Percentiles rank a stretch among this genome's conserved stretches.
Evolutionary conservation across 495 filamentous ascomycete genomes (phyloP).

Genomic region (Beverwykella pulmonaria): DNA sequence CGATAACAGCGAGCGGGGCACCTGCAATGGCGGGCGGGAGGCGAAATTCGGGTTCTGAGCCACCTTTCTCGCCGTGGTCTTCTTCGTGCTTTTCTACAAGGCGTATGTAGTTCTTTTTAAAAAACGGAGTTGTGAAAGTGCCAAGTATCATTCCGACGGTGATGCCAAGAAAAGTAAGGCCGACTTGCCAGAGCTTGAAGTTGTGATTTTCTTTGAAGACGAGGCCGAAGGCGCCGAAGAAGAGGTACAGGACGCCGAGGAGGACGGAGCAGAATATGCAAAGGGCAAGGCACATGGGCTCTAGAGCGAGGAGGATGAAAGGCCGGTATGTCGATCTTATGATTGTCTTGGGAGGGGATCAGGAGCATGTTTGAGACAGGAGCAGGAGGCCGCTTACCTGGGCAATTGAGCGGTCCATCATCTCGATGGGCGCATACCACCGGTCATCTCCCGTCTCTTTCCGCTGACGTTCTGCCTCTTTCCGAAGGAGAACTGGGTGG

Average conservation of each 20-base stretch:
- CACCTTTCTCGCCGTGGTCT: no score
- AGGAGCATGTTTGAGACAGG: no score
- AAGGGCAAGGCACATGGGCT: slow-evolving; percentile 79
- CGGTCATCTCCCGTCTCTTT: slow-evolving; percentile 73
- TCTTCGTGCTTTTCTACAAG: slow-evolving; percentile 57
- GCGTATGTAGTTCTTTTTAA: slow-evolving; percentile 61
- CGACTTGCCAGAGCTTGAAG: slow-evolving; percentile 78
- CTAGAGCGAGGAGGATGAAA: slow-evolving; percentile 76
- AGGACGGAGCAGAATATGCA: slow-evolving; percentile 82
- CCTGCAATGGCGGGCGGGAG: slow-evolving; percentile 38
- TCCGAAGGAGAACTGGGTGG: slow-evolving; percentile 69
- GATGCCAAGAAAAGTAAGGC: slow-evolving; percentile 78
- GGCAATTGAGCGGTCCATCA: slow-evolving; percentile 59
- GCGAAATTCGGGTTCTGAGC: slow-evolving; percentile 62
- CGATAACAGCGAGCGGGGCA: slow-evolving; percentile 64
- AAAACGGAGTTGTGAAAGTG: slow-evolving; percentile 70
- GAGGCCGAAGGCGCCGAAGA: slow-evolving; percentile 88
- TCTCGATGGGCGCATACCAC: slow-evolving; percentile 80
- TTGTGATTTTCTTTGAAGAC: slow-evolving; percentile 76
- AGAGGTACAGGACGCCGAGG: slow-evolving; percentile 86
- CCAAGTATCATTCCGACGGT: slow-evolving; percentile 75
- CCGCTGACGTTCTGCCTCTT: slow-evolving; percentile 71
- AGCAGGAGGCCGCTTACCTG: no score
- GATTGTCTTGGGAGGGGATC: slow-evolving; percentile 62
- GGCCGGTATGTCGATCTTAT: slow-evolving; percentile 71